Evolutionary conservation across 306 rosid species (phyloP), one percentile per base, ranked within the genome.

Genomic region (Geum urbanum): DNA sequence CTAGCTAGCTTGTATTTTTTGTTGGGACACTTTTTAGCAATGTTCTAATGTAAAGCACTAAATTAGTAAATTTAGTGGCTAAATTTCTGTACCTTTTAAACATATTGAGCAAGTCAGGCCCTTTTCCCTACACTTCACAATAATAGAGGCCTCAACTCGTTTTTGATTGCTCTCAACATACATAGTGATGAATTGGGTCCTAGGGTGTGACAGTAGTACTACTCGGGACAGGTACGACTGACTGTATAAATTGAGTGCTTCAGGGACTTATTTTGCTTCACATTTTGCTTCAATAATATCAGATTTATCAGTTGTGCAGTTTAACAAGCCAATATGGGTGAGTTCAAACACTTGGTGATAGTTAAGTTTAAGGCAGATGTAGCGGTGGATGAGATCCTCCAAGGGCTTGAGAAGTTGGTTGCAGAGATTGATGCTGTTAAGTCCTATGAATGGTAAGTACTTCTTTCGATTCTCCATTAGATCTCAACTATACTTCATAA

Each of bases 361-460:
- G 97, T 80, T 6, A 88, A 87, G 92, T 94, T 94, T 82, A 94
- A 94, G 80, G 88, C 83, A 54, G 92, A 85, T 62, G 92, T 80
- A 5, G 76, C 1, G 4, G 95, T 87, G n/a, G 91, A 90, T 14
- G 97, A 88, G 10, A 77, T 94, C 46, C 67, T 89, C 14, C 83
- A 86, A 76, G 92, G 87, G 67, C 76, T 90, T 85, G 89, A 84
- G 82, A 84, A 83, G 52, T 56, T 94, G 82, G 98, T 90, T 66
- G 75, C 92, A 0, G 86, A 88, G 66, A 79, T 94, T 66, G 95
- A 88, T 55, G 53, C 74, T 74, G 90, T 94, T 66, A 94, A 88
- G 76, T 88, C 95, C 67, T 90, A 88, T 46, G n/a, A n/a, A n/a
- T n/a, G n/a, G 92, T 90, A 80, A 37, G 62, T 56, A 27, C 32